These are phyloP conservation scores for Ceratocystis papillata DNA, from an alignment of 2,329 filamentous ascomycete species.

Conservation along the genomic window DNA sequence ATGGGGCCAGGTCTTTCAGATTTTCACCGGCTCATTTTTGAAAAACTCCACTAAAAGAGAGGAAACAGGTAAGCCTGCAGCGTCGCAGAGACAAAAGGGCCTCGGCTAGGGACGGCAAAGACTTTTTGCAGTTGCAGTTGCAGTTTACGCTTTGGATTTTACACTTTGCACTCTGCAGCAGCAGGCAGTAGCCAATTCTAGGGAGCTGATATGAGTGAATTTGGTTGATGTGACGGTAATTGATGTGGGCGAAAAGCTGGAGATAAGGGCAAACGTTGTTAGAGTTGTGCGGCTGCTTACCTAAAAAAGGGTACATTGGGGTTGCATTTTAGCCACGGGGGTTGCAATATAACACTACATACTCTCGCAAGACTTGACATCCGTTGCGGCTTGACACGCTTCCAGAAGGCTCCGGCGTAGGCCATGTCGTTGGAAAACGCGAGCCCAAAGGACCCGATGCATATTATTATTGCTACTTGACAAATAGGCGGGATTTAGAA, in stretches of 20 bases:
- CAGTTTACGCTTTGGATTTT: too few species aligned
- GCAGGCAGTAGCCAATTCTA: too few species aligned
- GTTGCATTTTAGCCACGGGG: background rate
- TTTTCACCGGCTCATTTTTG: conserved; percentile 1
- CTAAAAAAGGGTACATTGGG: background rate
- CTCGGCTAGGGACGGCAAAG: background rate
- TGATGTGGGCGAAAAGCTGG: background rate
- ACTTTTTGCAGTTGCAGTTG: background rate
- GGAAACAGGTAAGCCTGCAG: background rate
- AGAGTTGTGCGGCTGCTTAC: background rate
- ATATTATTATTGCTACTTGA: background rate
- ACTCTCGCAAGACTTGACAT: too few species aligned
- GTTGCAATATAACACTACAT: background rate
- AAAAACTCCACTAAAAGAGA: conserved; percentile 7
- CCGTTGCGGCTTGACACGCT: background rate
- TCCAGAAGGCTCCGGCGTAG: background rate
- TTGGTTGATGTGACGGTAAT: background rate
- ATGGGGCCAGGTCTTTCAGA: background rate
- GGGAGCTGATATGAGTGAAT: background rate
- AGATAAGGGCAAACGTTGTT: background rate
- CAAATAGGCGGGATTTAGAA: background rate
- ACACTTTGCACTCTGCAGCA: too few species aligned
- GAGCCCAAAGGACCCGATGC: background rate
- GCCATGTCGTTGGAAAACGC: too few species aligned
- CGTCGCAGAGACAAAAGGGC: background rate